Percentiles rank a stretch among this genome's conserved stretches.
phyloP scores from a whole-genome alignment of 805 yeast species.

The Metschnikowia peoriensis region DNA sequence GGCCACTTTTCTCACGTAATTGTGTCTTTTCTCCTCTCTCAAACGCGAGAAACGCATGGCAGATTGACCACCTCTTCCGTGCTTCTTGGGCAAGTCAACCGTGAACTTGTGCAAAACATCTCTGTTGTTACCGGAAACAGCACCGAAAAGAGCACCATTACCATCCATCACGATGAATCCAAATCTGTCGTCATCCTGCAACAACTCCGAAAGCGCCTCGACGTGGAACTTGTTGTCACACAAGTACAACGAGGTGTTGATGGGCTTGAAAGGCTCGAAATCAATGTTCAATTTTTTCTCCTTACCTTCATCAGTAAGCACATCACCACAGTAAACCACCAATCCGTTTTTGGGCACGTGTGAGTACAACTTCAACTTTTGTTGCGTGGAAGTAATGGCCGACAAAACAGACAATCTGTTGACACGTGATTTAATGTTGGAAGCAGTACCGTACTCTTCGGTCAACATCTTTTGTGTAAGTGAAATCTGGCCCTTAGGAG shows the following conservation, averaged over 20 bases:
- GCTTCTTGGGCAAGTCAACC: constrained; percentile 98
- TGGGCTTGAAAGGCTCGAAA: constrained; percentile 98
- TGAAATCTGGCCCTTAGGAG: constrained; percentile 93
- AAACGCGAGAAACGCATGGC: constrained; percentile 98
- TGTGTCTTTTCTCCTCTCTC: constrained; percentile 98
- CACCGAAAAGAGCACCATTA: constrained; percentile 95
- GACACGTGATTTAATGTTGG: constrained; percentile 96
- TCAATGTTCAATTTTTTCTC: constrained; percentile 95
- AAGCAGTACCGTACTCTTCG: constrained; percentile 98
- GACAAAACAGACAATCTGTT: constrained; percentile 92
- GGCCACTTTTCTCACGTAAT: constrained; percentile 96
- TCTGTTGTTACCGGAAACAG: constrained; percentile 94
- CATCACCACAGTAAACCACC: constrained; percentile 98
- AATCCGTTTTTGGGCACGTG: constrained; percentile 92
- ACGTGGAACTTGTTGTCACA: constrained; percentile 99
- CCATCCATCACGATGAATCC: constrained; percentile 99
- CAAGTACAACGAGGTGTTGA: constrained; percentile 88
- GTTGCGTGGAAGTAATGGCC: constrained; percentile 98
- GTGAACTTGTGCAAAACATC: constrained; percentile 92
- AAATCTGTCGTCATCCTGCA: constrained; percentile 93
- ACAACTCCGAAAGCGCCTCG: constrained; percentile 89
- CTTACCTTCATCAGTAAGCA: constrained; percentile 94
- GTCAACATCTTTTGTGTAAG: constrained; percentile 87
- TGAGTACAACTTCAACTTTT: constrained; percentile 85
- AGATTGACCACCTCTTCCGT: constrained; percentile 99